A percentile compares a stretch with the other conserved stretches of the same genome.
phyloP scores from a whole-genome alignment of 306 rosid genomes.

The Quercus agrifolia region DNA sequence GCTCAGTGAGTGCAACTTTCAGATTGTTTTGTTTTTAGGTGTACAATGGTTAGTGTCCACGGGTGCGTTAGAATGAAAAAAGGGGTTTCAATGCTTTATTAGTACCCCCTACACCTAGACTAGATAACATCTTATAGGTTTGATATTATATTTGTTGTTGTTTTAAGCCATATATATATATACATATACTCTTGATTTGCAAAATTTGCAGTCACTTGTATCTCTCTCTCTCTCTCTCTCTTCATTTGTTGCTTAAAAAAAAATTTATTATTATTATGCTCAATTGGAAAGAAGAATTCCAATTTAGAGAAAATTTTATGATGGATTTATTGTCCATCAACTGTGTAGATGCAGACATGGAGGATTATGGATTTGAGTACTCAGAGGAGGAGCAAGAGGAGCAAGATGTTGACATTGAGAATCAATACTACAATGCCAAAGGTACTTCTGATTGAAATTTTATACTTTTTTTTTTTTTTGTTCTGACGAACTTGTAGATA shows the following conservation, averaged over 20 bases:
- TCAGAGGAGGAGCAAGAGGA: constrained; percentile 98
- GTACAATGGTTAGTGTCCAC: too few species aligned
- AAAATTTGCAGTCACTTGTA: too few species aligned
- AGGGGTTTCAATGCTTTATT: too few species aligned
- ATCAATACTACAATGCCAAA: constrained; percentile 95
- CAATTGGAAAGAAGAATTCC: neutral
- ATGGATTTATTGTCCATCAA: neutral
- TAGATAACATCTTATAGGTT: too few species aligned
- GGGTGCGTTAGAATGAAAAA: too few species aligned
- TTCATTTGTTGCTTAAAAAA: neutral
- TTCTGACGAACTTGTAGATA: neutral
- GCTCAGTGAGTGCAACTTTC: too few species aligned
- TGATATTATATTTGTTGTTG: too few species aligned
- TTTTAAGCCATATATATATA: too few species aligned
- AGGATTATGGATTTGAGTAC: constrained; percentile 96
- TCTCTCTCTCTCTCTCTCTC: too few species aligned
- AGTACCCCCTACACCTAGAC: too few species aligned
- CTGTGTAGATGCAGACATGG: constrained; percentile 93
- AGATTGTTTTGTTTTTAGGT: too few species aligned
- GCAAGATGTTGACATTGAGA: constrained; percentile 98
- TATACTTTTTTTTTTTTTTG: neutral
- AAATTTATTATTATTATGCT: neutral
- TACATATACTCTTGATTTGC: too few species aligned
- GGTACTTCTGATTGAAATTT: constrained; percentile 29
- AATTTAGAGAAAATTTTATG: neutral